These are phyloP conservation scores for Rhizophagus sp. DNA, from an alignment of 192 early-diverging fungal genomes.

Conservation along the genomic window DNA sequence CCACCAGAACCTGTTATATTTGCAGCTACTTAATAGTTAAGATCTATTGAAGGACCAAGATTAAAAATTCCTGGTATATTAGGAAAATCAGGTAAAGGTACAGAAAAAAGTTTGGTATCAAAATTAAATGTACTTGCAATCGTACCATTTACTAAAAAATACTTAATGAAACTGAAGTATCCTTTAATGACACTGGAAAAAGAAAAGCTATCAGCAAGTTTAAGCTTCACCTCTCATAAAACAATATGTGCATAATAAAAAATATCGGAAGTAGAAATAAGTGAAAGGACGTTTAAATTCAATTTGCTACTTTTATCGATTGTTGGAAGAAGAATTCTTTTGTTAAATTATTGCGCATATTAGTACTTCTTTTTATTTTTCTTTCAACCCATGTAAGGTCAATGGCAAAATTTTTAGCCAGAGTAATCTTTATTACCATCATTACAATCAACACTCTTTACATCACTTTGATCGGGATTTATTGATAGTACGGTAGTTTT, in stretches of 20 bases:
- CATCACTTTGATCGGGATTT: slow-evolving; percentile 5
- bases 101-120: background rate
- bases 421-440: background rate
- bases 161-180: background rate
- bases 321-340: background rate
- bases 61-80: slow-evolving; percentile 2
- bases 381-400: background rate
- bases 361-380: background rate
- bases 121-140: background rate
- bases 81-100: background rate
- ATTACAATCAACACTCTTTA: background rate
- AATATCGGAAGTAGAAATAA: background rate
- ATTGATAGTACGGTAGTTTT: slow-evolving; percentile 6
- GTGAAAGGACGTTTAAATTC: background rate
- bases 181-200: background rate
- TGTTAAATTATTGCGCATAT: background rate
- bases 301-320: background rate
- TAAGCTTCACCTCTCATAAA: slow-evolving; percentile 6
- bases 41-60: slow-evolving; percentile 1
- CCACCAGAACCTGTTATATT: background rate
- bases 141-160: background rate
- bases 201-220: background rate
- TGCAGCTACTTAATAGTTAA: background rate
- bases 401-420: background rate
- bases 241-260: background rate